Evolutionary conservation across 1,284 basidiomycete species (phyloP), one percentile per base, ranked within the genome.

Genomic region (Erythrobasidium hasegawianum): DNA sequence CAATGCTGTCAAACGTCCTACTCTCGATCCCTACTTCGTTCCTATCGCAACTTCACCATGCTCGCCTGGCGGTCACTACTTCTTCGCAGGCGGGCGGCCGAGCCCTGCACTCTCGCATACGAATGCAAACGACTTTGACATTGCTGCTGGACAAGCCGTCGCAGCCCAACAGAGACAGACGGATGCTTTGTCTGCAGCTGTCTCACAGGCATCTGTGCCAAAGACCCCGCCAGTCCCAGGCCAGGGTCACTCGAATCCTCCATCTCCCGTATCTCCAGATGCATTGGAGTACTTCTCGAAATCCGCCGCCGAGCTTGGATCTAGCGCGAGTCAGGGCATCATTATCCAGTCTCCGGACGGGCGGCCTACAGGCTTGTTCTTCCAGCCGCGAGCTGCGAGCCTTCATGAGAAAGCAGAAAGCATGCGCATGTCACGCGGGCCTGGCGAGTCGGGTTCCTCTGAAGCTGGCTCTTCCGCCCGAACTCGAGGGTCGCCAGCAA

Each of bases 281-380:
- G 59, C 71, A 64, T 39, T 72, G 68, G 22, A 70, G 65, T 97
- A 97, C 78, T 97, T 97, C 74, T 85, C 88, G 3, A 85, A 87
- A 68, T 82, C 86, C 1, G 85, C 81, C 0, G 78, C 84, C 10
- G 81, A 84, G 59, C 86, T 70, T 7, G 86, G 88, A 4, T 81
- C 84, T 2, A 87, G 88, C 0, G 87, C 89, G 0, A 88, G 88
- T 1, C 69, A 73, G 49, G 95, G 95, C 0, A 83, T 97, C 20
- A 83, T 97, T 49, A 87, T 98, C 58, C 90, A 94, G 71, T 90
- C 87, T 74, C 90, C 90, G 0, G 91, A 96, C 75, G 95, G 95
- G 0, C 86, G 92, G 69, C 89, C 92, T 0, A 85, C 90, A 20
- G 94, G 92, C 7, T 94, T 98, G 70, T 91, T 93, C 79, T 98